phyloP scores from a whole-genome alignment of 495 filamentous ascomycete species.

The Penicillium coffeae region DNA sequence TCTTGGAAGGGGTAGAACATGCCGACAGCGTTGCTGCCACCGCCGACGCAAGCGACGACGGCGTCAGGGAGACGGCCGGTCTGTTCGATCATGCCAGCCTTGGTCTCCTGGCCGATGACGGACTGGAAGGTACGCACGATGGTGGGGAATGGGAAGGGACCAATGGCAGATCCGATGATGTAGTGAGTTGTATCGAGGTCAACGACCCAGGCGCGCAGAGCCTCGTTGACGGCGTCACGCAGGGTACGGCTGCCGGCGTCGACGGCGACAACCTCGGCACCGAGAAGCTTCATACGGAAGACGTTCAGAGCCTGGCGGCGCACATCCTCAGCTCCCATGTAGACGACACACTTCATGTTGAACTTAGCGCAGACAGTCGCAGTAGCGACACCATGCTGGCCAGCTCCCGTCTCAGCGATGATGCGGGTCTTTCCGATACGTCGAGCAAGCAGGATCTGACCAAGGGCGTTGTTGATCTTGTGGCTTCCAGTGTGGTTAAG shows the following conservation, averaged over 20 bases:
- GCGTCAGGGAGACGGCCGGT: slow-evolving; percentile 83
- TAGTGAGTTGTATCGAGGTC: slow-evolving; percentile 85
- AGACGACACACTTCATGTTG: slow-evolving; percentile 91
- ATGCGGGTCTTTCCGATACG: slow-evolving; percentile 89
- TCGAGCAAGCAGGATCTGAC: slow-evolving; percentile 79
- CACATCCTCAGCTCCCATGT: slow-evolving; percentile 97
- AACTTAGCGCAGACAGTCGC: slow-evolving; percentile 96
- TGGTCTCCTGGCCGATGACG: slow-evolving; percentile 85
- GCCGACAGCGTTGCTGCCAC: slow-evolving; percentile 82
- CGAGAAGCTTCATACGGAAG: slow-evolving; percentile 88
- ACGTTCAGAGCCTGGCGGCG: slow-evolving; percentile 91
- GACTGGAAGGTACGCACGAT: slow-evolving; percentile 96
- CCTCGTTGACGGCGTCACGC: slow-evolving; percentile 91
- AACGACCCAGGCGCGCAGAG: slow-evolving; percentile 81
- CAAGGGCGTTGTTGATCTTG: slow-evolving; percentile 96
- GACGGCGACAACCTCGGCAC: slow-evolving; percentile 80
- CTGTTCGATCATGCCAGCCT: slow-evolving; percentile 26
- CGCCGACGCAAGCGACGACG: slow-evolving; percentile 94
- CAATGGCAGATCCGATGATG: slow-evolving; percentile 91
- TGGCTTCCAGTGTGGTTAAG: slow-evolving; percentile 80
- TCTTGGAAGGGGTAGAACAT: slow-evolving; percentile 95
- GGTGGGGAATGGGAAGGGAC: slow-evolving; percentile 91
- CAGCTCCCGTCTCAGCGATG: slow-evolving; percentile 96
- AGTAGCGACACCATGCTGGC: slow-evolving; percentile 94
- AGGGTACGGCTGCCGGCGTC: slow-evolving; percentile 78